phyloP scores from a whole-genome alignment of 768 basidiomycete species.

The Termitomyces sp. region DNA sequence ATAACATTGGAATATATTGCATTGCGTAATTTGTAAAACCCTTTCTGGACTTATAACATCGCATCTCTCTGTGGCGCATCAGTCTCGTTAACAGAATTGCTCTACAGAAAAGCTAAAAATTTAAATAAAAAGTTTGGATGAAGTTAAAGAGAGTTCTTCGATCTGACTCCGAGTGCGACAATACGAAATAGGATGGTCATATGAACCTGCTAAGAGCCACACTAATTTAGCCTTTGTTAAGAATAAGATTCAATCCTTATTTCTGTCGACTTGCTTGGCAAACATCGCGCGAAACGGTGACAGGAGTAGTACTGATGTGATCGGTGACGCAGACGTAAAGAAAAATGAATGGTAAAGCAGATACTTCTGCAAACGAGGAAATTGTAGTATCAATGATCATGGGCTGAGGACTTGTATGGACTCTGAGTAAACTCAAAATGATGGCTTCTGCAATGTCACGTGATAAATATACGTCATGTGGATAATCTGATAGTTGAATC shows the following conservation, averaged over 20 bases:
- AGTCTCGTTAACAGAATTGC: too few species aligned
- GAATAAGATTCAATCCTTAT: too few species aligned
- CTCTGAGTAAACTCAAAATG: not conserved
- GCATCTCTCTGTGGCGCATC: not conserved
- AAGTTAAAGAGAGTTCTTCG: too few species aligned
- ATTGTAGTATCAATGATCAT: too few species aligned
- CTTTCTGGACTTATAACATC: not conserved
- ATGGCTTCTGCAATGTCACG: conserved; percentile 1
- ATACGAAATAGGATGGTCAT: not conserved
- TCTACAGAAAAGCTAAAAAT: too few species aligned
- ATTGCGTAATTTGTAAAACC: not conserved
- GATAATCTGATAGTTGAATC: conserved; percentile 10
- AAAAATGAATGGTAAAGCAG: not conserved
- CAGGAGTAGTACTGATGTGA: not conserved
- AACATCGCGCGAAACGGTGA: not conserved
- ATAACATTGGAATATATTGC: not conserved
- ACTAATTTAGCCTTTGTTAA: not conserved
- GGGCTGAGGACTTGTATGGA: too few species aligned
- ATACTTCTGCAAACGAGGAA: not conserved
- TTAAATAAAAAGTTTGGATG: too few species aligned
- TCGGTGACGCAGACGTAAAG: not conserved
- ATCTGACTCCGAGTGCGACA: not conserved
- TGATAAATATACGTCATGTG: conserved; percentile 16
- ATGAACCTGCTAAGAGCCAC: not conserved
- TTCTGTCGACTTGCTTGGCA: not conserved